Base-by-base conservation (phyloP, 768 basidiomycete species). In the Psilocybe azurescens region DNA sequence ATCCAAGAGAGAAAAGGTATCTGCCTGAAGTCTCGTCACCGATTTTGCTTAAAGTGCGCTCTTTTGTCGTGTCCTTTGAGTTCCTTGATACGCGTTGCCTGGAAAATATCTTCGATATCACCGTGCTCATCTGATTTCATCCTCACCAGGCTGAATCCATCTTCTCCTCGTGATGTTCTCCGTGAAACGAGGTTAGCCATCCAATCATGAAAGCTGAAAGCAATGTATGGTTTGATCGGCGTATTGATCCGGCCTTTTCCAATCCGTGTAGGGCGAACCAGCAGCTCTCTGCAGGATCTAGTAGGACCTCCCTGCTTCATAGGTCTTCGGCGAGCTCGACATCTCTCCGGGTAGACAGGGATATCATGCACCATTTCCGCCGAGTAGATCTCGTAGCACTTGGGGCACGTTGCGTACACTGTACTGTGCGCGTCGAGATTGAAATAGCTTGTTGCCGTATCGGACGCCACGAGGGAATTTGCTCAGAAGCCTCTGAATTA, bases 1-100 rank as follows among this genome's bases (percentile, higher is more conserved):
- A 32, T 16, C 74, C 66, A 1, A 78, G 61, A 0, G 67, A 65
- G 53, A 77, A 74, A 0, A 70, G 29, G 20, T 62, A 62, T 29
- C 61, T 49, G 5, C 56, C 61, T 7, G 54, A 46, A n/a, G 32
- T 24, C 7, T 30, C 20, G 3, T 53, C 28, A 8, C 61, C 56
- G 2, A 24, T 44, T 7, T 32, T 3, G 20, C 56, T n/a, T 53
- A 20, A 58, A 58, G 14, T 32, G 56, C n/a, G n/a, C n/a, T n/a
- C n/a, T n/a, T n/a, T n/a, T n/a, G n/a, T n/a, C n/a, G n/a, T n/a
- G n/a, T n/a, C n/a, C n/a, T n/a, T n/a, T n/a, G n/a, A n/a, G n/a
- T n/a, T n/a, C 16, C 28, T 56, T 3, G 49, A 29, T 13, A 58
- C 39, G 11, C 41, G 24, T 24, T 10, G 54, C 55, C 10, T 61